phyloP scores from a whole-genome alignment of 2,329 filamentous ascomycete species.

The Grosmannia serpens region DNA sequence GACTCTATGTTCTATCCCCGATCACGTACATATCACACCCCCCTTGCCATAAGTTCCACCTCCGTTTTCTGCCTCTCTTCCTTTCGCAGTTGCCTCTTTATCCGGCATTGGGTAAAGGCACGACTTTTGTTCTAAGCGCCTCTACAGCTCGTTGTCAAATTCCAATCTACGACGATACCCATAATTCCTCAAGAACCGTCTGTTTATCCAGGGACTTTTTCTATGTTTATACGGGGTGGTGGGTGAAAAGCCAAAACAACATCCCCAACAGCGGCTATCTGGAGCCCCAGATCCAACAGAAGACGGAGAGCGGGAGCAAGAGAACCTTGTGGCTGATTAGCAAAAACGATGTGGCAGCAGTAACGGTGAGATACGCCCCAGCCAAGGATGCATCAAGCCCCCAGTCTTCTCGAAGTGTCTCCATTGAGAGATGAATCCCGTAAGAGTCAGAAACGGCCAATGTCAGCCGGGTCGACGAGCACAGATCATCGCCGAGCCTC shows the following conservation, averaged over 20 bases:
- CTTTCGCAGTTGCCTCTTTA: too few relatives aligned
- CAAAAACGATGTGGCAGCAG: not conserved
- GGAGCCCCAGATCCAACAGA: not conserved
- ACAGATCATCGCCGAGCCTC: conserved; percentile 12
- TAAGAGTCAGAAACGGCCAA: conserved; percentile 13
- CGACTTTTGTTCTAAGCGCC: too few relatives aligned
- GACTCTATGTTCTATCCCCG: not conserved
- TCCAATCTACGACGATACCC: too few relatives aligned
- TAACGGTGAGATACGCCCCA: not conserved
- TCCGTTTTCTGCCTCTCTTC: too few relatives aligned
- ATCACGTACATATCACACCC: too few relatives aligned
- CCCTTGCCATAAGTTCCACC: too few relatives aligned
- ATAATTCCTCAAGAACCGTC: too few relatives aligned
- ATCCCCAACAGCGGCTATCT: not conserved
- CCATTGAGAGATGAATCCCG: conserved; percentile 15
- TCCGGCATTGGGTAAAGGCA: too few relatives aligned
- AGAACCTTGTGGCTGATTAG: not conserved
- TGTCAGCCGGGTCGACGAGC: conserved; percentile 8
- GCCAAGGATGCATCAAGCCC: conserved; percentile 21
- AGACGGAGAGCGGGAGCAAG: not conserved
- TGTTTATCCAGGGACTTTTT: too few relatives aligned
- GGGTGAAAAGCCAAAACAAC: not conserved
- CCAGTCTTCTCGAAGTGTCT: conserved; percentile 20
- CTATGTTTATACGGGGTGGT: too few relatives aligned
- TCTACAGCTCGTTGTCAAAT: too few relatives aligned